These are phyloP conservation scores for Nelumbo lutea DNA, from an alignment of 164 flowering plant species.

Conservation along the genomic window DNA sequence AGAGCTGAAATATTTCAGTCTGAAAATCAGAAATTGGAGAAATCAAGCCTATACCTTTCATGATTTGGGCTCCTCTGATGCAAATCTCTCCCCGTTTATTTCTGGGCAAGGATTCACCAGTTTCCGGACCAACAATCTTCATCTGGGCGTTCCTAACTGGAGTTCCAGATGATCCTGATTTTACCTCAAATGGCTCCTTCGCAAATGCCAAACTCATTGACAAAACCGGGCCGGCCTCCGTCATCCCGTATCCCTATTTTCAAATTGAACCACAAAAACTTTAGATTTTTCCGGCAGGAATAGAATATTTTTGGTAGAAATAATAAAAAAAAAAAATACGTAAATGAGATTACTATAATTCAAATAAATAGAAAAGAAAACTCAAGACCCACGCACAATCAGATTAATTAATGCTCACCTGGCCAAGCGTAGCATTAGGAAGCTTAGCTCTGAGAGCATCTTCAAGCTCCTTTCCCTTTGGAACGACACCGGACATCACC, in stretches of 20 bases:
- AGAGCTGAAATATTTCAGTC: neutral
- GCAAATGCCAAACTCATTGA: conserved; percentile 93
- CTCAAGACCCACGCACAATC: neutral
- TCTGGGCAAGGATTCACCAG: conserved; percentile 56
- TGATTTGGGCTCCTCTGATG: conserved; percentile 82
- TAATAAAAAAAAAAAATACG: neutral
- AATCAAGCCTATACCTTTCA: conserved; percentile 63
- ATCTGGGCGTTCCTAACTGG: conserved; percentile 86
- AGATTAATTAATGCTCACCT: conserved; percentile 35
- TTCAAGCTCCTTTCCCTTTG: conserved; percentile 92
- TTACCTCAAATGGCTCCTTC: conserved; percentile 71
- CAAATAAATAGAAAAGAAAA: neutral
- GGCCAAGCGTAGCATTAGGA: conserved; percentile 81
- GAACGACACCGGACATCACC: conserved; percentile 81
- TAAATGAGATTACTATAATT: neutral
- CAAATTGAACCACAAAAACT: no score
- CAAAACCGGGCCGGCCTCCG: conserved; percentile 90
- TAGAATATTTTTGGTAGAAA: neutral
- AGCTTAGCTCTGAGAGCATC: conserved; percentile 63
- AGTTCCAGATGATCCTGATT: conserved; percentile 91
- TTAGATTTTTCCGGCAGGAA: no score
- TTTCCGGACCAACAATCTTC: conserved; percentile 78
- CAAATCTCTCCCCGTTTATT: conserved; percentile 94
- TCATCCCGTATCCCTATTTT: conserved; percentile 93
- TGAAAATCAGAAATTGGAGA: no score